Conservation (phyloP, 2,329 filamentous ascomycete genomes). For the Paecilomyces variotii region DNA sequence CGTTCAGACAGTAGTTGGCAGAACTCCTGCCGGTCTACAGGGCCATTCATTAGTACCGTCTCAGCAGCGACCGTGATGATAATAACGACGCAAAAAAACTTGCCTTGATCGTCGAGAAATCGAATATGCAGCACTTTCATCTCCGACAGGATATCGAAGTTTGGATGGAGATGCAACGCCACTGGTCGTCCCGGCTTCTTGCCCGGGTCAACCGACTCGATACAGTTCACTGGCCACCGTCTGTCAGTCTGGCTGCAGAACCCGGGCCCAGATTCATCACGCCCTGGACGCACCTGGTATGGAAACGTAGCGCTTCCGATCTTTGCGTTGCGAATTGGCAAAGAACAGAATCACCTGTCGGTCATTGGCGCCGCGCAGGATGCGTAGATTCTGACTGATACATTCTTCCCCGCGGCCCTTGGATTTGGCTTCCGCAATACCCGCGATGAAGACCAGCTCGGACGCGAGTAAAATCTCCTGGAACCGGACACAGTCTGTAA, state of each 20-base stretch:
- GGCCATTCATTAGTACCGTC: not conserved
- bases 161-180: slow-evolving; percentile 28
- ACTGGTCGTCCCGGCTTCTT: slow-evolving; percentile 33
- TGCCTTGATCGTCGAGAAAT: slow-evolving; percentile 34
- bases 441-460: slow-evolving; percentile 32
- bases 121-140: slow-evolving; percentile 30
- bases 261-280: not conserved
- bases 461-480: slow-evolving; percentile 33
- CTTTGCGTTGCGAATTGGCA: slow-evolving; percentile 34
- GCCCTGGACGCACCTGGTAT: slow-evolving; percentile 23
- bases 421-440: slow-evolving; percentile 36
- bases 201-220: slow-evolving; percentile 28
- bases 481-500: slow-evolving; percentile 32
- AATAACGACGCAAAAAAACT: slow-evolving; percentile 2
- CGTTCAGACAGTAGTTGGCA: slow-evolving; percentile 10
- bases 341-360: slow-evolving; percentile 32
- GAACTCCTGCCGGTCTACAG: slow-evolving; percentile 22
- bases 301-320: slow-evolving; percentile 33
- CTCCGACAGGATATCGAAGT: slow-evolving; percentile 33
- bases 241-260: slow-evolving; percentile 3
- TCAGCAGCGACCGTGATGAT: not conserved
- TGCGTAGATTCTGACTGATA: slow-evolving; percentile 37
- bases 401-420: slow-evolving; percentile 38
- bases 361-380: slow-evolving; percentile 28
- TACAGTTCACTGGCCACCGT: slow-evolving; percentile 25